Percentiles rank a stretch among this genome's conserved stretches.
phyloP scores from a whole-genome alignment of 306 rosid genomes.

The Comarum palustre region DNA sequence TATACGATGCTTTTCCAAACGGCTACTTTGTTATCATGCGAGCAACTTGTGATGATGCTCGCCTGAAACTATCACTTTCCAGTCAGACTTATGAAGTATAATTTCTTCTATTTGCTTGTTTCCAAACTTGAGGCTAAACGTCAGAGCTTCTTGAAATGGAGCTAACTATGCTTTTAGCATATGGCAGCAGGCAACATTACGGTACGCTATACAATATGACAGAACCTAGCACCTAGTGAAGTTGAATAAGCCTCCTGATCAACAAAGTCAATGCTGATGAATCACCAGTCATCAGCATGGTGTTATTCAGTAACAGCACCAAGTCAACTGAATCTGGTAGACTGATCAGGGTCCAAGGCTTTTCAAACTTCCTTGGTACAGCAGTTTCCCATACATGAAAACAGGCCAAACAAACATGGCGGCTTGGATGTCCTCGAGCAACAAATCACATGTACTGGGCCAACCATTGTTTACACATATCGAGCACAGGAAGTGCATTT shows the following conservation, averaged over 20 bases:
- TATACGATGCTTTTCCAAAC: background rate
- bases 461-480: constrained; percentile 99
- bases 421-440: constrained; percentile 18
- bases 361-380: constrained; percentile 19
- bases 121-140: background rate
- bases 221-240: constrained; percentile 12
- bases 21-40: too few relatives aligned
- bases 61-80: background rate
- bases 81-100: constrained; percentile 1
- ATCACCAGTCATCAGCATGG: background rate
- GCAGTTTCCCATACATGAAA: constrained; percentile 10
- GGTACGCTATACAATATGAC: constrained; percentile 18
- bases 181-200: constrained; percentile 23
- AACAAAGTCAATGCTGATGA: background rate
- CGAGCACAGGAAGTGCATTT: constrained; percentile 94
- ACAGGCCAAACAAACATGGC: constrained; percentile 17
- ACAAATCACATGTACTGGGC: constrained; percentile 78
- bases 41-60: background rate
- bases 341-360: constrained; percentile 17
- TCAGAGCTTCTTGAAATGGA: background rate
- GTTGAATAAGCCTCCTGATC: background rate
- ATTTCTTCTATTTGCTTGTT: background rate
- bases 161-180: background rate
- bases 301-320: background rate
- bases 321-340: background rate